Conservation (phyloP, 495 filamentous ascomycete species). For the Penicillium odoratum region DNA sequence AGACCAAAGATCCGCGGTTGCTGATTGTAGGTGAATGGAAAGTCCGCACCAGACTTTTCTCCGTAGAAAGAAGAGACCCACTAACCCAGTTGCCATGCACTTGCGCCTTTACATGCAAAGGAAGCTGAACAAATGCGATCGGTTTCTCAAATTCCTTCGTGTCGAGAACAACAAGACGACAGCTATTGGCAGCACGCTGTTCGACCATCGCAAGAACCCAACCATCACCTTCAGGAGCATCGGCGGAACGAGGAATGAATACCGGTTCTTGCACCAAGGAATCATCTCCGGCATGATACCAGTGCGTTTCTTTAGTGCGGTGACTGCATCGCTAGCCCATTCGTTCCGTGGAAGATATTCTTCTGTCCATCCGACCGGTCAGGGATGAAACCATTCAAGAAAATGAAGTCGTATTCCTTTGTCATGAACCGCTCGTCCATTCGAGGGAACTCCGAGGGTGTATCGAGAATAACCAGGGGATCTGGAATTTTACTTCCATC, state of each 20-base stretch:
- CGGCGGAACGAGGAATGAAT: not conserved
- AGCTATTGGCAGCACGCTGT: not conserved
- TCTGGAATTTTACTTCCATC: not conserved
- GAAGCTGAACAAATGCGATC: not conserved
- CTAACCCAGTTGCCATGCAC: not conserved
- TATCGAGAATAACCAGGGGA: not conserved
- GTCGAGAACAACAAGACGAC: not conserved
- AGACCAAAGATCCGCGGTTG: not conserved
- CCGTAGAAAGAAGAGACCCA: not conserved
- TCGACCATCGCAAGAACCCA: not conserved
- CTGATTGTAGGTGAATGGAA: not conserved
- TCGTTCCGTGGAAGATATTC: not conserved
- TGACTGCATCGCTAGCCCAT: not conserved
- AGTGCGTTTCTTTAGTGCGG: not conserved
- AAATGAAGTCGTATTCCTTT: not conserved
- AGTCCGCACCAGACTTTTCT: not conserved
- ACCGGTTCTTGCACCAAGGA: not conserved
- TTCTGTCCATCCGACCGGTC: not conserved
- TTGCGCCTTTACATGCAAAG: not conserved
- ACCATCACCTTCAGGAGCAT: not conserved
- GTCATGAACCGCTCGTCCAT: not conserved
- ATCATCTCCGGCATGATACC: not conserved
- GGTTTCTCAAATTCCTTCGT: not conserved
- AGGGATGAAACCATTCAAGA: not conserved
- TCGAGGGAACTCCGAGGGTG: not conserved